These are phyloP conservation scores for Conringia planisiliqua DNA, from an alignment of 345 rosid species.

Conservation along the genomic window DNA sequence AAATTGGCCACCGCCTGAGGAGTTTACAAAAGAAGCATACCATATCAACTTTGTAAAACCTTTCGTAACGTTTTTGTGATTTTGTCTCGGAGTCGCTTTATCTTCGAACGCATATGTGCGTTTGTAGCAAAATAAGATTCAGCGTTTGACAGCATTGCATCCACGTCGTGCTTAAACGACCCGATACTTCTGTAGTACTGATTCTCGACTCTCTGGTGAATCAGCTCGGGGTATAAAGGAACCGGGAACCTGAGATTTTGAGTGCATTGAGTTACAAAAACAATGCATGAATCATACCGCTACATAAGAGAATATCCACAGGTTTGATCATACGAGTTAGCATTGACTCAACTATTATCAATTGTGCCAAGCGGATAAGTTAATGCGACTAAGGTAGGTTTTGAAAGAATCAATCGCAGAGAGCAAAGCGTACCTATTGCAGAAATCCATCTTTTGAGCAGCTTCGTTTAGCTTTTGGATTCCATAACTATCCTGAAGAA, in stretches of 20 bases:
- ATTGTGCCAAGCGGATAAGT: neutral
- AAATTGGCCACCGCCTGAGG: neutral
- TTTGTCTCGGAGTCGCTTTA: constrained; percentile 56
- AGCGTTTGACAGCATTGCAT: constrained; percentile 66
- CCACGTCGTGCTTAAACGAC: constrained; percentile 66
- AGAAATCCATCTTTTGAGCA: constrained; percentile 68
- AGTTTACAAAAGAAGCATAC: neutral
- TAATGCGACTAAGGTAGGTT: neutral
- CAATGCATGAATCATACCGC: constrained; percentile 9
- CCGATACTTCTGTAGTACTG: constrained; percentile 69
- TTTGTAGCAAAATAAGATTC: constrained; percentile 49
- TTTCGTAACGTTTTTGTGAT: constrained; percentile 44
- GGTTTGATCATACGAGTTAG: neutral
- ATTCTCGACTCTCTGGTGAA: constrained; percentile 71
- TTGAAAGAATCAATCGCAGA: constrained; percentile 9
- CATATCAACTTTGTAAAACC: constrained; percentile 17
- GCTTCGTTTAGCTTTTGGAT: constrained; percentile 70
- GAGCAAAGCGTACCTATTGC: constrained; percentile 55
- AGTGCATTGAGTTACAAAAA: neutral
- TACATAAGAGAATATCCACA: neutral
- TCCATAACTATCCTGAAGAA: constrained; percentile 74
- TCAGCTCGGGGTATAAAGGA: constrained; percentile 69
- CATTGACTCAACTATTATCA: neutral
- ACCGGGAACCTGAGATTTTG: constrained; percentile 69
- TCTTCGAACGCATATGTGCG: constrained; percentile 43